These are phyloP conservation scores for Trichoderma atrobrunneum DNA, from an alignment of 2,329 filamentous ascomycete genomes.

Conservation along the genomic window DNA sequence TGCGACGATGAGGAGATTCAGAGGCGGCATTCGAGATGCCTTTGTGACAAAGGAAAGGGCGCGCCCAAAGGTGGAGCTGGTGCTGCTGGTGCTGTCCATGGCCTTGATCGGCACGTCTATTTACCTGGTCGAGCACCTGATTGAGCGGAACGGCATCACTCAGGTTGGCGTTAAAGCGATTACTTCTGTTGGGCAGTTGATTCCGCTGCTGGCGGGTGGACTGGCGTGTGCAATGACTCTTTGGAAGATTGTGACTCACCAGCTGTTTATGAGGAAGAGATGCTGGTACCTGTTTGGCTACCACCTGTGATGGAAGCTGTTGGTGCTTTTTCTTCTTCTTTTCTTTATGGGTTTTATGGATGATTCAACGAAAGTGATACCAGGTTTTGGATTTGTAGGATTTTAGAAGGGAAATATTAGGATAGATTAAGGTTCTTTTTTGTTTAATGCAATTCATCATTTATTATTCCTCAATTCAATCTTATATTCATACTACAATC, in stretches of 20 bases:
- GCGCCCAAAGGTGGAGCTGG: conserved; percentile 24
- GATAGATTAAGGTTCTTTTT: background rate
- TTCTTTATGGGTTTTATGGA: background rate
- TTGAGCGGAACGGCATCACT: conserved; percentile 21
- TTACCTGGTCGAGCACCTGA: conserved; percentile 25
- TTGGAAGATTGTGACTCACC: conserved; percentile 24
- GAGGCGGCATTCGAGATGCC: conserved; percentile 4
- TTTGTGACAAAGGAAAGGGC: conserved; percentile 6
- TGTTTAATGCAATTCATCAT: background rate
- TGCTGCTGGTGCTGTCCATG: conserved; percentile 23
- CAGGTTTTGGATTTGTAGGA: background rate
- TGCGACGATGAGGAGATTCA: conserved; percentile 16
- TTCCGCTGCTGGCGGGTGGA: conserved; percentile 26
- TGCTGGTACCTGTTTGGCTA: conserved; percentile 25
- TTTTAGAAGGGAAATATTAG: background rate
- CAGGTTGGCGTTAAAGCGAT: conserved; percentile 18
- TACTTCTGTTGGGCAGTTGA: conserved; percentile 25
- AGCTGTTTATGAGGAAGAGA: conserved; percentile 21
- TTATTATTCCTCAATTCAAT: background rate
- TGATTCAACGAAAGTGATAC: background rate
- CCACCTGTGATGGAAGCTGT: conserved; percentile 19
- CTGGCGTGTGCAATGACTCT: conserved; percentile 21
- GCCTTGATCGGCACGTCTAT: conserved; percentile 24
- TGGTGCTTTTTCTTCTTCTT: background rate
- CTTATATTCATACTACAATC: background rate